These are phyloP conservation scores for Conticribra weissflogii DNA, from an alignment of 108 stramenopile genomes.

Conservation along the genomic window DNA sequence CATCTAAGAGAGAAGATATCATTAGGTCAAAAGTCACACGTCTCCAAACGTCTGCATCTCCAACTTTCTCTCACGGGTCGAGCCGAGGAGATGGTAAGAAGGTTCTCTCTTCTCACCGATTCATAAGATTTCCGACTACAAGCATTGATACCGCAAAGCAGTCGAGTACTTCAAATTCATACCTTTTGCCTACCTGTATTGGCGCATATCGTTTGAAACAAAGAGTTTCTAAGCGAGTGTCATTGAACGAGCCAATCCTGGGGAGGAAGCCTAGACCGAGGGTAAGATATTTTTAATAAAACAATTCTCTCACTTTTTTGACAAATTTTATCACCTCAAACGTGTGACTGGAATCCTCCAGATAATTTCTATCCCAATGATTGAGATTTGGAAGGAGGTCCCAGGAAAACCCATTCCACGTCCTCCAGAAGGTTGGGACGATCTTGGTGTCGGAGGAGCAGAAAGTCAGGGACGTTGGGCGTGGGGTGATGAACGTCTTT, in stretches of 20 bases:
- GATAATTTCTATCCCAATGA: conserved; percentile 18
- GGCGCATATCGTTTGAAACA: conserved; percentile 71
- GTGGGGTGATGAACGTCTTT: conserved; percentile 75
- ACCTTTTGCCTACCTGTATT: conserved; percentile 66
- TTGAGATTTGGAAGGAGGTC: conserved; percentile 77
- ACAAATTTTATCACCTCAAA: neutral
- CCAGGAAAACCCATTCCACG: conserved; percentile 68
- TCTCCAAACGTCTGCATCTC: neutral
- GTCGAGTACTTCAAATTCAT: conserved; percentile 12
- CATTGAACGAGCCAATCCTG: neutral
- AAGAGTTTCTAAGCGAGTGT: neutral
- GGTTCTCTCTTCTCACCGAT: conserved; percentile 41
- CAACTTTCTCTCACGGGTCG: conserved; percentile 26
- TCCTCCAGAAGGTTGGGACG: conserved; percentile 92
- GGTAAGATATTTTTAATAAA: neutral
- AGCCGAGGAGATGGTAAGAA: conserved; percentile 56
- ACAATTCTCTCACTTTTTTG: neutral
- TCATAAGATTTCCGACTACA: conserved; percentile 30
- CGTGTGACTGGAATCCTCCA: too few relatives aligned
- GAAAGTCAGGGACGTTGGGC: conserved; percentile 88
- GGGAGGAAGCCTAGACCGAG: conserved; percentile 3
- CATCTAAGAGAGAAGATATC: conserved; percentile 32
- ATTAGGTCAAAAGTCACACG: conserved; percentile 33
- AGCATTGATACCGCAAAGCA: conserved; percentile 45
- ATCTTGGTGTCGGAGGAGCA: conserved; percentile 83